phyloP scores from a whole-genome alignment of 306 rosid species.

The Datisca glomerata region DNA sequence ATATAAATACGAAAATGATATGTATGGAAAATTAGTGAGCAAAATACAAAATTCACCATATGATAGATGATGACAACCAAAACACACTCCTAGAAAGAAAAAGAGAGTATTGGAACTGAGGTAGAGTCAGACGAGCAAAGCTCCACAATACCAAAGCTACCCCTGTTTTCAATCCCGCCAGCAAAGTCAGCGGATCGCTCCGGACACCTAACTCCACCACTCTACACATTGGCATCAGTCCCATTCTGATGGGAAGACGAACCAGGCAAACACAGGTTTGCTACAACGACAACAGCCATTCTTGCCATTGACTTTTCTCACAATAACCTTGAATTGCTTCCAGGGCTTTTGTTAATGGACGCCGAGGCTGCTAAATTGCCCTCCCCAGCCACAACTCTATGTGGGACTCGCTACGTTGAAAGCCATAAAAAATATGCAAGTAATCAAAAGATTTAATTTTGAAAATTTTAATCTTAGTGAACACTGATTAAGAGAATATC shows the following conservation, averaged over 20 bases:
- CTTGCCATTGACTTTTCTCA: slow-evolving; percentile 12
- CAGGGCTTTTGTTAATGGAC: slow-evolving; percentile 33
- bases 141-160: slow-evolving; percentile 23
- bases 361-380: slow-evolving; percentile 26
- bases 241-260: slow-evolving; percentile 89
- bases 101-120: slow-evolving; percentile 30
- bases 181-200: slow-evolving; percentile 42
- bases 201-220: slow-evolving; percentile 62
- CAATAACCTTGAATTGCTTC: slow-evolving; percentile 65
- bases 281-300: slow-evolving; percentile 31
- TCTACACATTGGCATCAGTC: slow-evolving; percentile 39
- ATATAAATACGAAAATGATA: no score
- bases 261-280: slow-evolving; percentile 79
- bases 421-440: background rate
- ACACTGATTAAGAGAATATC: no score
- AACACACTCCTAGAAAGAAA: no score
- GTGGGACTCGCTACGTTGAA: slow-evolving; percentile 26
- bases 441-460: background rate
- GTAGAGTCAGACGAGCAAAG: slow-evolving; percentile 12
- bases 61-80: no score
- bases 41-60: no score
- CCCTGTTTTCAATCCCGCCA: slow-evolving; percentile 24
- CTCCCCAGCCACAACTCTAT: slow-evolving; percentile 50
- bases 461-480: no score
- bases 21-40: no score